Base-by-base conservation (phyloP, 2,329 filamentous ascomycete genomes). In the Ophiocordyceps robertsii region DNA sequence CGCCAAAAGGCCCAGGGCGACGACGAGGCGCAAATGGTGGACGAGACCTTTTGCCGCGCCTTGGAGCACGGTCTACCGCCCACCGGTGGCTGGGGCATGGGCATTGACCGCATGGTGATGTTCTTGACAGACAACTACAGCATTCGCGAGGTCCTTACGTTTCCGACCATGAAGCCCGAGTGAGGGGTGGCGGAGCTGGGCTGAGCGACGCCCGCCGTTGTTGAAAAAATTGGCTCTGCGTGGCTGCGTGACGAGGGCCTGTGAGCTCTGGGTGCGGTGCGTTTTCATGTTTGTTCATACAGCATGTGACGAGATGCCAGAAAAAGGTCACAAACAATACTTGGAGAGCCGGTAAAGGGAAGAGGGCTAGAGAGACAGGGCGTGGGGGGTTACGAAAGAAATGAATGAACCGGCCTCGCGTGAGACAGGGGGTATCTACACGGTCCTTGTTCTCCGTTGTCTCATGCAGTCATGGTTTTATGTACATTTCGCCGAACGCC, bases 121-220 rank as follows among this genome's bases (percentile, higher is more conserved):
- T 94, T 94, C 75, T 68, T 96, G 63, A 95, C 90, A 39, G 80
- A 96, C 66, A 85, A 95, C 68, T 65, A 94, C 69, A 85, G 78
- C 53, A 98, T 98, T 63, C 89, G 92, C 66, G 92, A 98, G 66
- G 90, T 96, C 3, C 68, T 96, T 48, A 80, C 90, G 9, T 98
- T 98, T 78, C 92, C 92, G 11, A 90, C 95, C 68, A 95, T 98
- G 86, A 95, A 94, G 77, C 84, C 90, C 40, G 84, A 90, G 56
- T 67, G 72, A 27, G 24, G 19, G 24, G 24, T 27, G 24, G 9
- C 24, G 24, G 24, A 27, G 24, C 24, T 27, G 24, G 24, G 24
- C 24, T 9, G 24, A 9, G 24, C 24, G 24, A 27, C 24, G 24
- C 9, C 24, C 24, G 24, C 2, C 24, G 24, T 9, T 27, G 24